These are phyloP conservation scores for Hypoxylon sp. DNA, from an alignment of 2,329 filamentous ascomycete genomes.

Conservation along the genomic window DNA sequence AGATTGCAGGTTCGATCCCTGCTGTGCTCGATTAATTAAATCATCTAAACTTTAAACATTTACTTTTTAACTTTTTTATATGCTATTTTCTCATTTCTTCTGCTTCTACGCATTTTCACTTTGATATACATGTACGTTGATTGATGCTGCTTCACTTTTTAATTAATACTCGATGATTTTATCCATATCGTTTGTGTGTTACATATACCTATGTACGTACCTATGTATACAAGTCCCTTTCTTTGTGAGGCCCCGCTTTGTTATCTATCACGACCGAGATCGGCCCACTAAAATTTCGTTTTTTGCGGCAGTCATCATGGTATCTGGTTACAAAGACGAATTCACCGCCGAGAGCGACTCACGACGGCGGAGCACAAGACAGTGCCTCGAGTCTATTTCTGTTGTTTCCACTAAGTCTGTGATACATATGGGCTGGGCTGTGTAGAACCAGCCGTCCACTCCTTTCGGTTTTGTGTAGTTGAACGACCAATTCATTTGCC, in stretches of 20 bases:
- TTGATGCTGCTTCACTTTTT: not conserved
- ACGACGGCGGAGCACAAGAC: constrained; percentile 14
- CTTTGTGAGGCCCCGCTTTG: constrained; percentile 20
- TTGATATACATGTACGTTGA: not conserved
- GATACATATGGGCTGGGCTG: constrained; percentile 23
- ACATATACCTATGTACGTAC: too few species aligned
- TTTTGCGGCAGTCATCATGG: constrained; percentile 15
- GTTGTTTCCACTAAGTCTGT: constrained; percentile 7
- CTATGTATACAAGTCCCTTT: too few species aligned
- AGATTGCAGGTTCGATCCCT: constrained; percentile 56
- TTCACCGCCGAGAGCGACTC: constrained; percentile 8
- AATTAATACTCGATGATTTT: not conserved
- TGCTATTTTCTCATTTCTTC: not conserved
- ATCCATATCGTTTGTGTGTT: not conserved
- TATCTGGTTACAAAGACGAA: constrained; percentile 21
- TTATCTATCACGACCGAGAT: constrained; percentile 39
- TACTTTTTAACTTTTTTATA: not conserved
- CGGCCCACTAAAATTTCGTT: constrained; percentile 39
- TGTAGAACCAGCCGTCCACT: constrained; percentile 37
- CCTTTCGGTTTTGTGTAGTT: constrained; percentile 23
- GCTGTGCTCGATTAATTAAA: constrained; percentile 47
- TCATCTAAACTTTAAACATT: constrained; percentile 27
- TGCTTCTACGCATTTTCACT: not conserved
- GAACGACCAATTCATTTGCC: constrained; percentile 30
- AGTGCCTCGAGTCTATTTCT: constrained; percentile 4